These are phyloP conservation scores for Candida incommunis DNA, from an alignment of 805 yeast species.

Conservation along the genomic window DNA sequence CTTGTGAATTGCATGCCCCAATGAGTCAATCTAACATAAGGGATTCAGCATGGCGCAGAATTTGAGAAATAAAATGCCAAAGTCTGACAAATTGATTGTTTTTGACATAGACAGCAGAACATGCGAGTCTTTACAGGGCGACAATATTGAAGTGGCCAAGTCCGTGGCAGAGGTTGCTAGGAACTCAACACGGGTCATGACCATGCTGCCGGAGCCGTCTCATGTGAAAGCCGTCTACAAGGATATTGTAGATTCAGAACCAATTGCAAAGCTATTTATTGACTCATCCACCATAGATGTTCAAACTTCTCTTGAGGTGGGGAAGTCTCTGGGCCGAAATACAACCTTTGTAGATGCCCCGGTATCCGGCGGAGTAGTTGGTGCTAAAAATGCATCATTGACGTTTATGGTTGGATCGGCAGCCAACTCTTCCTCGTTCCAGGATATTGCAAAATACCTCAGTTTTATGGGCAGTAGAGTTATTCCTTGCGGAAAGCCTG, in stretches of 20 bases:
- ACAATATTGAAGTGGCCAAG: constrained; percentile 10
- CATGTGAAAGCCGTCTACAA: constrained; percentile 31
- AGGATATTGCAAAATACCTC: constrained; percentile 20
- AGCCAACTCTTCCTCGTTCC: constrained; percentile 7
- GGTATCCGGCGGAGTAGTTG: constrained; percentile 41
- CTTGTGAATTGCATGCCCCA: not conserved
- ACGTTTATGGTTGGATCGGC: constrained; percentile 36
- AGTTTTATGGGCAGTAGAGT: constrained; percentile 33
- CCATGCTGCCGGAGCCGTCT: constrained; percentile 42
- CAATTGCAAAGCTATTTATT: constrained; percentile 21
- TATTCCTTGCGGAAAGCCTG: constrained; percentile 37
- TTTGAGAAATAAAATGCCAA: constrained; percentile 26
- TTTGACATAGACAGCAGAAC: constrained; percentile 25
- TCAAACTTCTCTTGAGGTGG: constrained; percentile 29
- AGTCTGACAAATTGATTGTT: constrained; percentile 28
- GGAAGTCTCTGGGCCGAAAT: constrained; percentile 21
- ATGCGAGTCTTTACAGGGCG: constrained; percentile 17
- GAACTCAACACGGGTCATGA: constrained; percentile 23
- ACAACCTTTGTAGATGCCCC: constrained; percentile 36
- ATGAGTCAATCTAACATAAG: constrained; percentile 2
- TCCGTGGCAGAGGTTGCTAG: constrained; percentile 14
- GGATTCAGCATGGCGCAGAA: constrained; percentile 41
- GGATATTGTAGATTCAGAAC: constrained; percentile 21
- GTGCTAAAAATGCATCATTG: constrained; percentile 37
- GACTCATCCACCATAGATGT: constrained; percentile 42